Conservation (phyloP, 306 rosid species). For the Rubus idaeus region DNA sequence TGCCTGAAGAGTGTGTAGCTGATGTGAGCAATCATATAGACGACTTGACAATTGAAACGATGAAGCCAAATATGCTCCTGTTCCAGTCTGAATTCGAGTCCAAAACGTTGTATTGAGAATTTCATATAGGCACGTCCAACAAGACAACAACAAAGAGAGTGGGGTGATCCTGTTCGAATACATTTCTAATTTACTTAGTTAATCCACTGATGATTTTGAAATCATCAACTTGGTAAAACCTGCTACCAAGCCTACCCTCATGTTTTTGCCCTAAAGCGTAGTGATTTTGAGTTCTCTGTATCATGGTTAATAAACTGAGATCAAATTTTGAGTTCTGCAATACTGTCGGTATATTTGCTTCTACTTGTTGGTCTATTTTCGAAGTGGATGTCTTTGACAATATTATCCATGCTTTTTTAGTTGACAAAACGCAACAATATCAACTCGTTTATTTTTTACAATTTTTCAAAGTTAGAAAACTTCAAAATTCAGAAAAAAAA, state of each 20-base stretch:
- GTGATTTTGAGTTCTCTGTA: neutral
- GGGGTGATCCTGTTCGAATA: neutral
- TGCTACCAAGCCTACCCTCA: neutral
- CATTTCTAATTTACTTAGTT: neutral
- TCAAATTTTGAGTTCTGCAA: neutral
- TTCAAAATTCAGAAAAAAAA: too few relatives aligned
- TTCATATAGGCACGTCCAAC: neutral
- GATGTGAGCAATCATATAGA: neutral
- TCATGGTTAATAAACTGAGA: neutral
- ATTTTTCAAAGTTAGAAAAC: too few relatives aligned
- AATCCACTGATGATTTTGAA: neutral
- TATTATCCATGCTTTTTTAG: neutral
- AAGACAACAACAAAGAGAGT: neutral
- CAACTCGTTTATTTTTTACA: too few relatives aligned
- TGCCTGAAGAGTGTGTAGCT: neutral
- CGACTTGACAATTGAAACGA: neutral
- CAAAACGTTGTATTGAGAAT: neutral
- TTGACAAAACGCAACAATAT: too few relatives aligned
- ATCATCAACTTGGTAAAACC: neutral
- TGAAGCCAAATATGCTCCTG: neutral
- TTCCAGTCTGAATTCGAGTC: neutral
- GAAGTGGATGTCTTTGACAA: neutral
- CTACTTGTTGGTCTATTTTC: neutral
- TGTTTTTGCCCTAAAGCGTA: neutral
- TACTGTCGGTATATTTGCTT: neutral